Percentiles rank a stretch among this genome's conserved stretches.
Evolutionary conservation across 768 basidiomycete genomes (phyloP).

Genomic region (Amanita fuliginea): DNA sequence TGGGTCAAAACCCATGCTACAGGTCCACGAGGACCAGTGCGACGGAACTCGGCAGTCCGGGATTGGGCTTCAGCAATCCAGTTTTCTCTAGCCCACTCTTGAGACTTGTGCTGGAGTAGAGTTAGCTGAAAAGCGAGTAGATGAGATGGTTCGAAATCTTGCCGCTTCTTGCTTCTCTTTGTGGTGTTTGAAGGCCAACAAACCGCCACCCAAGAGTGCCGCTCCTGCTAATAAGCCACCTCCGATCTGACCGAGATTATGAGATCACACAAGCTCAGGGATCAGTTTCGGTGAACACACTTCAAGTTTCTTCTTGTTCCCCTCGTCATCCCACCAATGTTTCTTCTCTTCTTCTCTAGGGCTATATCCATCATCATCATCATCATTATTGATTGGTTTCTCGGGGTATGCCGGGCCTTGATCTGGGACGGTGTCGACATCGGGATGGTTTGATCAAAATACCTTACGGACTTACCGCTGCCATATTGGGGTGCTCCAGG

Average conservation of each 20-base stretch:
- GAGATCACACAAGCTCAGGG: slow-evolving; percentile 3
- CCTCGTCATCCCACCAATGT: slow-evolving; percentile 42
- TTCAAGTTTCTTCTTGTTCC: slow-evolving; percentile 48
- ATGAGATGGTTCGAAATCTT: slow-evolving; percentile 1
- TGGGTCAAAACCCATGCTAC: slow-evolving; percentile 53
- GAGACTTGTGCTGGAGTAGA: slow-evolving; percentile 32
- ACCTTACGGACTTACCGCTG: slow-evolving; percentile 6
- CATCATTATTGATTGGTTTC: background rate
- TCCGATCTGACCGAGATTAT: slow-evolving; percentile 34
- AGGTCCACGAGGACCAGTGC: slow-evolving; percentile 31
- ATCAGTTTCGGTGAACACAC: slow-evolving; percentile 18
- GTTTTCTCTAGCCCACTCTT: slow-evolving; percentile 33
- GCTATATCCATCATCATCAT: slow-evolving; percentile 6
- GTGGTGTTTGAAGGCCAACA: slow-evolving; percentile 42
- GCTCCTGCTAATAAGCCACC: slow-evolving; percentile 49
- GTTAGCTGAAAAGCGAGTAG: background rate
- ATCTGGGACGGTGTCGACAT: slow-evolving; percentile 2
- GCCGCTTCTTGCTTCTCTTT: slow-evolving; percentile 50
- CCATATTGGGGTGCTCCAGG: slow-evolving; percentile 6
- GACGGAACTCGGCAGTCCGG: slow-evolving; percentile 40
- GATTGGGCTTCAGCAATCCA: slow-evolving; percentile 49
- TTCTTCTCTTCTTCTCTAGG: slow-evolving; percentile 30
- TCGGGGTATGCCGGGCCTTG: slow-evolving; percentile 12
- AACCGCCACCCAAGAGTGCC: slow-evolving; percentile 40
- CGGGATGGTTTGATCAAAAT: background rate